Evolutionary conservation across 106 monocot species (phyloP), one percentile per base, ranked within the genome.

Genomic region (Phalaenopsis aphrodite): DNA sequence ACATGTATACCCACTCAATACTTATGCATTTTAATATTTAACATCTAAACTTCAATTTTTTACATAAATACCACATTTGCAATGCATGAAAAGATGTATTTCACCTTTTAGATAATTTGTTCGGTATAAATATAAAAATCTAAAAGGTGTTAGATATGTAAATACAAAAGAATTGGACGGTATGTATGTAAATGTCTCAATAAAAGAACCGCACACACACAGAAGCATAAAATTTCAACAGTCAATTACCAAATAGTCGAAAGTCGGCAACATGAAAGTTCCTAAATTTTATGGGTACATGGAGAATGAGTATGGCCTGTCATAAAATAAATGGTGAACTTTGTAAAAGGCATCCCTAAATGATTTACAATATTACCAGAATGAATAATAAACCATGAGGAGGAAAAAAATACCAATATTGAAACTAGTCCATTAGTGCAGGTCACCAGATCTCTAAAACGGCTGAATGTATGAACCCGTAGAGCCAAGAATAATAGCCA

Each of bases 401-500:
- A 2, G 52, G 30, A 49, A 30, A 10, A 10, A 78, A 86, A 77
- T 37, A 96, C 96, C 94, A 97, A 83, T 78, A 94, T 91, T 30
- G 98, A 92, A 74, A 94, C 87, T 66, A 98, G 55, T 74, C 90
- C 94, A 89, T 92, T 98, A 19, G 92, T 94, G 68, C 88, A 94
- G 5, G 98, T 92, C 23, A 94, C 98, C 7, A 98, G 83, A 91
- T 98, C 98, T 79, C 87, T 94, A 85, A 88, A 90, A 58, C 89
- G 89, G 56, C 89, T 83, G 56, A 92, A 94, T 38, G 87, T 85
- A 83, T 94, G 94, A 42, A 93, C 76, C 36, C 94, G 89, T 77
- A 92, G 75, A 65, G 89, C 90, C 84, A 98, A 83, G 85, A 98
- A 94, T 37, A 98, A 75, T 45, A 98, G 84, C 98, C 98, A 98